Percentiles rank a stretch among this genome's conserved stretches.
These are phyloP conservation scores for Mrakiaceae sp. DNA, from an alignment of 1,284 basidiomycete genomes.

Conservation along the genomic window DNA sequence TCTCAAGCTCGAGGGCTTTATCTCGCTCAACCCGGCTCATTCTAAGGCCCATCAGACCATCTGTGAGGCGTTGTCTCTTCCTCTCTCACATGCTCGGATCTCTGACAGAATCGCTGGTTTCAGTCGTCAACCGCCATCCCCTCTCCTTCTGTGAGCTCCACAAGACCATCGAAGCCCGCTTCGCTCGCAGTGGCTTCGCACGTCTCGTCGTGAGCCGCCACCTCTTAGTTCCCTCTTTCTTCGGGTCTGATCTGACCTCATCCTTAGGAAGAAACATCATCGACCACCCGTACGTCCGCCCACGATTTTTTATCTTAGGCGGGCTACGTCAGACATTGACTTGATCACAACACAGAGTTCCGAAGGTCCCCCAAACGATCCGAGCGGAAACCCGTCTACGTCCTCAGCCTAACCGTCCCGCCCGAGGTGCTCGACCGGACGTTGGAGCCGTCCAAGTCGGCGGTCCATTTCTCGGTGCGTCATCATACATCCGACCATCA, in stretches of 20 bases:
- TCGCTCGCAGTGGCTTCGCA: conserved; percentile 55
- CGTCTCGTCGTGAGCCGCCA: conserved; percentile 44
- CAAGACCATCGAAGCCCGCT: conserved; percentile 52
- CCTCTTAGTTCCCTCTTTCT: background rate
- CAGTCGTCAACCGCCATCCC: conserved; percentile 74
- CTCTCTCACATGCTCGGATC: background rate
- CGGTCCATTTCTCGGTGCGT: conserved; percentile 55
- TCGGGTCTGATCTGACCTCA: background rate
- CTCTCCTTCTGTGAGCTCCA: conserved; percentile 58
- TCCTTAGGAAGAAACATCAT: background rate
- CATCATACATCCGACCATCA: background rate
- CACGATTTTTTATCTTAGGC: background rate
- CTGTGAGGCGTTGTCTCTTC: conserved; percentile 43
- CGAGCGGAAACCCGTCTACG: conserved; percentile 67
- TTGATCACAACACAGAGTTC: background rate
- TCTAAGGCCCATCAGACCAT: conserved; percentile 76
- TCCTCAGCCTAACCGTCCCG: conserved; percentile 59
- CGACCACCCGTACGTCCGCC: background rate
- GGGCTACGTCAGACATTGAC: no score
- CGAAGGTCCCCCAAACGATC: conserved; percentile 57
- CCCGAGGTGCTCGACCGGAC: conserved; percentile 57
- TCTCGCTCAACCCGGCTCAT: conserved; percentile 59
- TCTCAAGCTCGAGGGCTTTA: conserved; percentile 59
- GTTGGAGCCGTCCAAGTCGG: conserved; percentile 60
- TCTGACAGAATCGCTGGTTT: background rate